These are phyloP conservation scores for Austroboletus novae-zelandiae DNA, from an alignment of 1,284 basidiomycete species.

Conservation along the genomic window DNA sequence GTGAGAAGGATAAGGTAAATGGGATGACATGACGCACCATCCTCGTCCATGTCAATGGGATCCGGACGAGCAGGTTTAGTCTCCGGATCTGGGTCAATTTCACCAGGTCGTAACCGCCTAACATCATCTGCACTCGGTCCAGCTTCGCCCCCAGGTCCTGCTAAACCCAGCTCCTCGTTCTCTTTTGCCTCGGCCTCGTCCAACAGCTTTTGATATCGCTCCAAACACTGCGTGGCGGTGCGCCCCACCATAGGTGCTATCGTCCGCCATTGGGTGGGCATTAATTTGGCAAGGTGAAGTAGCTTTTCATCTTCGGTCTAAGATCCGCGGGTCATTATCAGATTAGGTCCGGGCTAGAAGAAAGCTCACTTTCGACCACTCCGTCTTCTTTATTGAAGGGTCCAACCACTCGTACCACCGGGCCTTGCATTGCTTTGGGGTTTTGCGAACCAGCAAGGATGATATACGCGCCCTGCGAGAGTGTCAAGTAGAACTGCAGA, in stretches of 20 bases:
- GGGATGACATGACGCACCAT: slow-evolving; percentile 53
- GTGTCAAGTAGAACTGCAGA: slow-evolving; percentile 1
- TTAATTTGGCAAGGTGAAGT: slow-evolving; percentile 95
- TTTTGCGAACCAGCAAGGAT: slow-evolving; percentile 96
- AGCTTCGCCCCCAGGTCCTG: slow-evolving; percentile 78
- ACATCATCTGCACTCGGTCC: slow-evolving; percentile 91
- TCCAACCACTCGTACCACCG: slow-evolving; percentile 99
- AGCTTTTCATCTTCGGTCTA: slow-evolving; percentile 98
- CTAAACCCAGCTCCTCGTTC: slow-evolving; percentile 87
- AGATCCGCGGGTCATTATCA: slow-evolving; percentile 1
- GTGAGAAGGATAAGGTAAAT: slow-evolving; percentile 1
- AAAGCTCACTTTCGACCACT: slow-evolving; percentile 86
- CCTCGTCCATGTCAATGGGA: slow-evolving; percentile 99
- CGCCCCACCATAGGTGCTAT: slow-evolving; percentile 98
- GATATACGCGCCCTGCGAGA: slow-evolving; percentile 90
- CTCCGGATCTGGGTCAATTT: slow-evolving; percentile 99
- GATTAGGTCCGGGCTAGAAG: neutral
- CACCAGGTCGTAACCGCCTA: slow-evolving; percentile 86
- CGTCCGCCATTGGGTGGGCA: slow-evolving; percentile 99
- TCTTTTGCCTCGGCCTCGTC: slow-evolving; percentile 97
- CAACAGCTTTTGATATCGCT: slow-evolving; percentile 96
- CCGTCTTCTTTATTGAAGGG: slow-evolving; percentile 99
- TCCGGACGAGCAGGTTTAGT: slow-evolving; percentile 97
- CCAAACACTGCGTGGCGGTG: slow-evolving; percentile 98
- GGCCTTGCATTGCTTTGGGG: slow-evolving; percentile 99